Percentiles rank a stretch among this genome's conserved stretches.
These are phyloP conservation scores for Chlorophyllum brunneum DNA, from an alignment of 768 basidiomycete species.

Conservation along the genomic window DNA sequence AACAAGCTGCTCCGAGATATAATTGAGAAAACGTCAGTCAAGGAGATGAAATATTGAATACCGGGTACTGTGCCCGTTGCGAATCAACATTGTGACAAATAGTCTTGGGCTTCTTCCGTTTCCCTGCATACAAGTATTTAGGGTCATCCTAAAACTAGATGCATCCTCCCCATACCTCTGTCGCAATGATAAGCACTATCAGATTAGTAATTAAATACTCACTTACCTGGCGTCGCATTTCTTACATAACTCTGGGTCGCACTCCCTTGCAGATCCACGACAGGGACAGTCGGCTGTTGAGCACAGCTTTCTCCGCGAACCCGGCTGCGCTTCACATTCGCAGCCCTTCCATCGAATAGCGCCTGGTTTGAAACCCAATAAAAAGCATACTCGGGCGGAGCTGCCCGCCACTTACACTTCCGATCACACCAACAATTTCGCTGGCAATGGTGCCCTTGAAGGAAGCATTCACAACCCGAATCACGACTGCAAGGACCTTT, in stretches of 20 bases:
- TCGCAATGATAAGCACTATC: conserved; percentile 30
- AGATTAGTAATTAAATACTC: conserved; percentile 45
- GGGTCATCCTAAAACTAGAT: neutral
- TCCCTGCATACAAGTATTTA: conserved; percentile 21
- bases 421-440: conserved; percentile 48
- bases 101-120: conserved; percentile 43
- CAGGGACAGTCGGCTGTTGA: conserved; percentile 50
- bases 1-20: neutral
- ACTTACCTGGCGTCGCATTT: conserved; percentile 47
- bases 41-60: conserved; percentile 15
- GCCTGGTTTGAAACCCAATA: conserved; percentile 32
- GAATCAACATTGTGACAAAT: conserved; percentile 45
- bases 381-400: neutral
- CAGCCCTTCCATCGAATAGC: conserved; percentile 55
- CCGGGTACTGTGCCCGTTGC: conserved; percentile 45
- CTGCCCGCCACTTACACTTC: conserved; percentile 39
- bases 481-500: conserved; percentile 46
- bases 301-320: conserved; percentile 13
- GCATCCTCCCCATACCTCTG: no score
- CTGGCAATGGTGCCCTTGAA: conserved; percentile 50
- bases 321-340: conserved; percentile 29
- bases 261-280: conserved; percentile 47
- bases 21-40: neutral
- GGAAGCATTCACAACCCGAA: conserved; percentile 45
- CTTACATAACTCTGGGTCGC: conserved; percentile 62